Evolutionary conservation across 129 eudicot species (phyloP).

Genomic region (Flaveria linearis): DNA sequence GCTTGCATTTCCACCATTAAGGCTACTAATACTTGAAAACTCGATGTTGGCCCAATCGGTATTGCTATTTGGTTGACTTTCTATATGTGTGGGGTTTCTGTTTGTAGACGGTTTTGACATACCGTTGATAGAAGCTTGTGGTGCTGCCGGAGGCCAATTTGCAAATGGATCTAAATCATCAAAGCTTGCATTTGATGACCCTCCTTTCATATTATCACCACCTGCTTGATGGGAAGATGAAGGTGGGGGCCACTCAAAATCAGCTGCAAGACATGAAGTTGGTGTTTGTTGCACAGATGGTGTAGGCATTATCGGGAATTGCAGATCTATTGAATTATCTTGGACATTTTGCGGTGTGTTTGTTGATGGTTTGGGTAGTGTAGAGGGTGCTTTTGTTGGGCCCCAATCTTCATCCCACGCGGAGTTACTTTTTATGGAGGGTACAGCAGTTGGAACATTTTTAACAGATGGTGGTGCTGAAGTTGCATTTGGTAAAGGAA

Average conservation of each 20-base stretch:
- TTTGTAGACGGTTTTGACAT: constrained; percentile 1
- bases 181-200: constrained; percentile 49
- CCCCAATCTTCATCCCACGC: constrained; percentile 98
- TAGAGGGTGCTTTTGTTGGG: constrained; percentile 45
- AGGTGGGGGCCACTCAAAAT: constrained; percentile 87
- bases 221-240: constrained; percentile 44
- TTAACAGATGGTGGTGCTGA: constrained; percentile 39
- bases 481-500: constrained; percentile 41
- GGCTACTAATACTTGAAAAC: constrained; percentile 25
- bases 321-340: constrained; percentile 28
- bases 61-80: constrained; percentile 35
- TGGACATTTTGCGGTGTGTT: constrained; percentile 39
- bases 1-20: constrained; percentile 37
- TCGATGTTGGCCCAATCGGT: constrained; percentile 51
- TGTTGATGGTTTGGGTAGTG: constrained; percentile 39
- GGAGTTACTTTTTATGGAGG: constrained; percentile 47
- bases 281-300: constrained; percentile 49
- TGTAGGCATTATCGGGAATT: constrained; percentile 45
- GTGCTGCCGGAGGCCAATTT: constrained; percentile 65
- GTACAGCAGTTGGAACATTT: constrained; percentile 38
- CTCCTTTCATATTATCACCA: constrained; percentile 36
- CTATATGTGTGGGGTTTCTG: constrained; percentile 27
- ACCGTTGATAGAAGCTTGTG: constrained; percentile 48
- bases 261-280: constrained; percentile 69
- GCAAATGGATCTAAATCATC: constrained; percentile 96